phyloP scores from a whole-genome alignment of 768 basidiomycete genomes.

The Antrodiella citrinella region DNA sequence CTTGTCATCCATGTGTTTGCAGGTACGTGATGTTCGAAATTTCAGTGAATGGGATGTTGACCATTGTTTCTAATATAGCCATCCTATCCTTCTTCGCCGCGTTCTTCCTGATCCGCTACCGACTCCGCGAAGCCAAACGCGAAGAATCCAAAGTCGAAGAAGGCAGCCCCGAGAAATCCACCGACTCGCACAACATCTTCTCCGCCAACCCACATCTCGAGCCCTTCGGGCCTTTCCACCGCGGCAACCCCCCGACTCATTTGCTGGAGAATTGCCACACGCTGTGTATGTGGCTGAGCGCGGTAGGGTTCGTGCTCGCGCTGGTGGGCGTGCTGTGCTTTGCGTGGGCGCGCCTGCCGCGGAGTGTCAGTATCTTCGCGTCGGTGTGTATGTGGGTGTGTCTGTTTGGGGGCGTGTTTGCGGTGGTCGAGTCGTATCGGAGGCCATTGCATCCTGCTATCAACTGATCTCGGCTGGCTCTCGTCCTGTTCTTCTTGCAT shows the following conservation, averaged over 20 bases:
- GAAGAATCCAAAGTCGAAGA: constrained; percentile 35
- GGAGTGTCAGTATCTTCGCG: constrained; percentile 36
- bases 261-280: constrained; percentile 42
- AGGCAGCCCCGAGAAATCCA: constrained; percentile 4
- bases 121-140: constrained; percentile 42
- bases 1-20: constrained; percentile 44
- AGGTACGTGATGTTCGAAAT: too few relatives aligned
- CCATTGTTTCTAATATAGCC: too few relatives aligned
- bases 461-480: too few relatives aligned
- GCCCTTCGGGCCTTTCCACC: constrained; percentile 38
- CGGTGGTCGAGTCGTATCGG: constrained; percentile 8
- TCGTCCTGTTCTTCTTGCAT: too few relatives aligned
- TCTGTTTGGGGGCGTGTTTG: constrained; percentile 15
- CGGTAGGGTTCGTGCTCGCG: constrained; percentile 41
- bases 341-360: constrained; percentile 41
- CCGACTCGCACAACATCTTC: constrained; percentile 24
- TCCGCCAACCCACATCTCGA: constrained; percentile 43
- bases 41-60: too few relatives aligned
- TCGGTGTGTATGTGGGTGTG: constrained; percentile 31
- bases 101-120: constrained; percentile 49
- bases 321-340: constrained; percentile 43
- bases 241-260: constrained; percentile 31
- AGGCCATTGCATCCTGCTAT: constrained; percentile 4
- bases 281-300: constrained; percentile 39
- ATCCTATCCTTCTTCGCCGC: constrained; percentile 45